Evolutionary conservation across 2,329 filamentous ascomycete genomes (phyloP), one percentile per base, ranked within the genome.

Genomic region (Hypoxylon sp.): DNA sequence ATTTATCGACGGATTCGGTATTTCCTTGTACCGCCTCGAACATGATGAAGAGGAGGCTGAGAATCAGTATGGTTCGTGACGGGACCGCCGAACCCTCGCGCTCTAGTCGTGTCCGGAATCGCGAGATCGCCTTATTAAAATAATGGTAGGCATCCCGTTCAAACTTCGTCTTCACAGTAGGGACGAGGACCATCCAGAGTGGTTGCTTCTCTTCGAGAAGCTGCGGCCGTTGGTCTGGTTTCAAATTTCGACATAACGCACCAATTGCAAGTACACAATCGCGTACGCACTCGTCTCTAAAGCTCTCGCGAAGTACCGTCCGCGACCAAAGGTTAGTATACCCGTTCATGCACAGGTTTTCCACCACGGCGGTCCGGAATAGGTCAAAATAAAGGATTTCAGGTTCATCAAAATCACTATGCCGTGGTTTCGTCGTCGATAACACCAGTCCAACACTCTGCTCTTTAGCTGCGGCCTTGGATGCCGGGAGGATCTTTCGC

Each of bases 21-120:
- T 60, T 48, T 17, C 57, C 57, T 20, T 60, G 51, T 27, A 60
- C 54, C 29, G 52, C 31, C 42, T 60, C 57, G 29, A 57, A 60
- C 5, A 58, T 32, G 29, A 60, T 42, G 45, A 58, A 51, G 2
- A 60, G 48, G 21, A 60, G 48, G 20, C 57, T 60, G 19, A 52
- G 15, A 20, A 60, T 51, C 8, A 60, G 43, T 8, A 60, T 50
- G 2, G 42, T 50, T 15, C 58, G 44, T 6, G 42, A 19, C 12
- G 48, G 34, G 4, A 27, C 49, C 4, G 49, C 31, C 6, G 51
- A 36, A 4, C 48, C 35, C 12, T 60, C 51, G n/a, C 12, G 37
- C 8, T 38, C 25, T 23, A 52, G 43, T 9, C 46, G 47, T 19
- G 17, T 11, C 16, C 52, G 48, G 9, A 60, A 55, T 9, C 27